A percentile compares a stretch with the other conserved stretches of the same genome.
Evolutionary conservation across 2,329 filamentous ascomycete genomes (phyloP).

Genomic region (Cladosporium colombiae): DNA sequence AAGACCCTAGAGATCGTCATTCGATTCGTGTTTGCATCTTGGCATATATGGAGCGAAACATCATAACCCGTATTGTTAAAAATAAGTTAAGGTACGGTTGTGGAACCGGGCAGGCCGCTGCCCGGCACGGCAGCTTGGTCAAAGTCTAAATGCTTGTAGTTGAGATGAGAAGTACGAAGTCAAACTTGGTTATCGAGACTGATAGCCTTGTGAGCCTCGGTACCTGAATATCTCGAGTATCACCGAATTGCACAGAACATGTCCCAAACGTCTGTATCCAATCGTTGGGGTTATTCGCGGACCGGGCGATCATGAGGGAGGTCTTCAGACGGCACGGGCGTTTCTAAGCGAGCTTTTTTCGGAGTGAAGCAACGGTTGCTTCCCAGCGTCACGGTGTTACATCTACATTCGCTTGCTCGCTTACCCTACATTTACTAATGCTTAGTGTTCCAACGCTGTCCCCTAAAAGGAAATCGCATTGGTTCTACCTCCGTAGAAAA

Average conservation of each 20-base stretch:
- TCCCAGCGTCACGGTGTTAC: constrained; percentile 4
- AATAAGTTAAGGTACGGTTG: constrained; percentile 8
- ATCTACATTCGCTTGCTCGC: neutral
- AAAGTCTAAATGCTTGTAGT: constrained; percentile 5
- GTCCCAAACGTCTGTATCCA: neutral
- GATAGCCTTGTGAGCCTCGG: neutral
- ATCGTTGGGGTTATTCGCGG: neutral
- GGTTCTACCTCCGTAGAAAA: neutral
- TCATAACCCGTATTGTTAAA: constrained; percentile 5
- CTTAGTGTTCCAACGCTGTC: neutral
- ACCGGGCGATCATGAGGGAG: neutral
- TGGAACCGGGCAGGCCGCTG: constrained; percentile 1
- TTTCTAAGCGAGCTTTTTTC: constrained; percentile 8
- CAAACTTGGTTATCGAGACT: neutral
- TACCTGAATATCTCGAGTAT: neutral
- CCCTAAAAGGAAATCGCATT: constrained; percentile 3
- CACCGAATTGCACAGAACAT: neutral
- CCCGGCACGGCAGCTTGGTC: neutral
- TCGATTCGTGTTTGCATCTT: constrained; percentile 4
- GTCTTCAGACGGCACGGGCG: constrained; percentile 2
- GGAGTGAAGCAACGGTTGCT: neutral
- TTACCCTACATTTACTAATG: neutral
- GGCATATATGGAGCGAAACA: constrained; percentile 3
- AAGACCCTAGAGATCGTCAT: neutral
- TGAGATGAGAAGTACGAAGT: neutral